Percentiles rank a stretch among this genome's conserved stretches.
Evolutionary conservation across 2,329 filamentous ascomycete genomes (phyloP).

Genomic region (Verruconis gallopava): DNA sequence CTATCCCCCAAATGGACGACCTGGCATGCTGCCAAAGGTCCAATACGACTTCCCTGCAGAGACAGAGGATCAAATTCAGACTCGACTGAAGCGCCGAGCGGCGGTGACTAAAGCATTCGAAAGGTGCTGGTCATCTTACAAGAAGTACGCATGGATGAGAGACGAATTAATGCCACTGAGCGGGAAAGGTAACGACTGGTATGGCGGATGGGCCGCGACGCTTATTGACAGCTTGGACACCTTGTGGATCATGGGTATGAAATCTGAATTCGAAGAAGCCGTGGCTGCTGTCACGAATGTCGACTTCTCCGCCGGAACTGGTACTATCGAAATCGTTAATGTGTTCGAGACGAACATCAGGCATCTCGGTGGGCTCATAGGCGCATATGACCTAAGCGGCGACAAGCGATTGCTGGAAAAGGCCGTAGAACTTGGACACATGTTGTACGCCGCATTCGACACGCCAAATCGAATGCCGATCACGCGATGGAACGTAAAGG

Average conservation of each 20-base stretch:
- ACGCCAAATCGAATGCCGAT: constrained; percentile 17
- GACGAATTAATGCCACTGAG: constrained; percentile 35
- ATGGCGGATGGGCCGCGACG: constrained; percentile 36
- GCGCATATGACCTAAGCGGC: constrained; percentile 12
- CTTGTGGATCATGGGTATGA: constrained; percentile 35
- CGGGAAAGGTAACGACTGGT: constrained; percentile 27
- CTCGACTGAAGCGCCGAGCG: not conserved
- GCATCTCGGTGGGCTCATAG: constrained; percentile 12
- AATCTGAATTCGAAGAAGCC: constrained; percentile 34
- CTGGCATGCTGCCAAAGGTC: not conserved
- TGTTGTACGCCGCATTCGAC: constrained; percentile 16
- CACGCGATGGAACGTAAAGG: constrained; percentile 40
- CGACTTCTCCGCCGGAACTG: constrained; percentile 22
- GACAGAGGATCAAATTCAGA: not conserved
- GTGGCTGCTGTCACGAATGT: constrained; percentile 30
- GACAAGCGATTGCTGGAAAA: constrained; percentile 12
- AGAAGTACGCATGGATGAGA: constrained; percentile 33
- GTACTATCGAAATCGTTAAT: constrained; percentile 28
- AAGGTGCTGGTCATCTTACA: constrained; percentile 33
- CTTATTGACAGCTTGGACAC: constrained; percentile 34
- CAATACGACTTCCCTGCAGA: constrained; percentile 2
- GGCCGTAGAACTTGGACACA: constrained; percentile 12
- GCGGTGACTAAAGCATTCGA: constrained; percentile 30
- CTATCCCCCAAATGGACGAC: not conserved
- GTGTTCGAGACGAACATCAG: constrained; percentile 36